Evolutionary conservation across 148 eudicot genomes (phyloP), one percentile per base, ranked within the genome.

Genomic region (Heliamphora exappendiculata): DNA sequence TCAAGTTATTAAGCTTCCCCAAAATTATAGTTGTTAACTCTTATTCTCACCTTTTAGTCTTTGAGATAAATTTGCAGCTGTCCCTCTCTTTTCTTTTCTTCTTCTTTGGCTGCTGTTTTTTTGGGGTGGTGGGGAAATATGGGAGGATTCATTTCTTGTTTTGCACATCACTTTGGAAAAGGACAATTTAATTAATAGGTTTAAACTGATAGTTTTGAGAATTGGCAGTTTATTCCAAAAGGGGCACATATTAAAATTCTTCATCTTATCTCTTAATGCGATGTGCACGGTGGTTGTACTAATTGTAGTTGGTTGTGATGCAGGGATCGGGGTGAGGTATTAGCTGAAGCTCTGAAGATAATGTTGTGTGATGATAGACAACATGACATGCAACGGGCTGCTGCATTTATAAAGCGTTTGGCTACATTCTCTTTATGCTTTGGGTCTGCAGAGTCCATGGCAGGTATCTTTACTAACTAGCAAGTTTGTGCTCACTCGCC

Each of bases 331-430:
- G 97, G 98, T 53, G 92, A 89, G 69, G 88, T 87, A 19, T 88
- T 95, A 44, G 96, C 98, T 29, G 98, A 95, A 86, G 94, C 97
- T 70, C 73, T 95, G 65, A 92, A 95, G 92, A 87, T 95, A 82
- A 92, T 95, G 90, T 64, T 95, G 76, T 95, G 96, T 81, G 98
- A 95, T 81, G 96, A 88, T 80, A 89, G 98, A 82, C 98, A 95
- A 69, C 96, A 95, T 84, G 98, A 95, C 80, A 95, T 92, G 97
- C 98, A 95, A 83, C 87, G 98, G 44, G 94, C 98, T 80, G 97
- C 97, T 58, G 98, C 94, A 42, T 95, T 95, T 76, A 89, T 95
- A 64, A 95, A 95, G 80, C 97, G 96, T 70, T 81, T 95, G 81
- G 92, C 97, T 45, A 85, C 94, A 47, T 84, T 88, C 66, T 79